Conservation (phyloP, 192 early-diverging fungal species). For the Umbelopsis sp. region DNA sequence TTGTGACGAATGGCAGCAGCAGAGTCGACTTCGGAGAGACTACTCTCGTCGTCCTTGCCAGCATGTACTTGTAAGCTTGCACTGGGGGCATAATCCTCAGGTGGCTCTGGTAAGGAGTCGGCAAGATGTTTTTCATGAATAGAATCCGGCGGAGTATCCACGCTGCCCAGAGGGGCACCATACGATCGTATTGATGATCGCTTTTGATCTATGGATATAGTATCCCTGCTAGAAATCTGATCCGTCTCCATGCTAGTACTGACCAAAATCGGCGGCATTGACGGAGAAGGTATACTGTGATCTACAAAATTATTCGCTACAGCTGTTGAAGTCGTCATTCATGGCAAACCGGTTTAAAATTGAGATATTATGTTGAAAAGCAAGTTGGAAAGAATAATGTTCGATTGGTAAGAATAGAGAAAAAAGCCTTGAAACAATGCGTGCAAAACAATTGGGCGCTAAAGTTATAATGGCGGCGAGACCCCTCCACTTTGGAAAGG, state of each 20-base stretch:
- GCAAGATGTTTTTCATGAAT: neutral
- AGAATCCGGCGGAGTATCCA: conserved; percentile 12
- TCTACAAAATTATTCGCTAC: neutral
- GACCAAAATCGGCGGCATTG: neutral
- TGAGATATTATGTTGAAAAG: neutral
- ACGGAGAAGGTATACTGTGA: neutral
- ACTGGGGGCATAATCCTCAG: conserved; percentile 14
- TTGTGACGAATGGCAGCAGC: conserved; percentile 10
- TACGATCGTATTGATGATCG: neutral
- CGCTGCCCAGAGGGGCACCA: conserved; percentile 9
- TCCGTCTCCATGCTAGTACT: neutral
- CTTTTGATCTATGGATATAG: conserved; percentile 3
- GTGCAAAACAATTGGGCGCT: conserved; percentile 10
- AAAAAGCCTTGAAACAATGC: conserved; percentile 14
- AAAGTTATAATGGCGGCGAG: no score
- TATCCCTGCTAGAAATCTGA: neutral
- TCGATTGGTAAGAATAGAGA: neutral
- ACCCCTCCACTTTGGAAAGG: no score
- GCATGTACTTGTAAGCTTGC: conserved; percentile 9
- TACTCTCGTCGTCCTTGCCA: conserved; percentile 18
- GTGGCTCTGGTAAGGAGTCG: neutral
- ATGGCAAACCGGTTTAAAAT: conserved; percentile 16
- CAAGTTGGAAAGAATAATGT: neutral
- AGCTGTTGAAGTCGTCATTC: conserved; percentile 5
- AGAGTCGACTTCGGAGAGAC: conserved; percentile 11